phyloP scores from a whole-genome alignment of 78 protist genomes.

The Parvularia atlantis region DNA sequence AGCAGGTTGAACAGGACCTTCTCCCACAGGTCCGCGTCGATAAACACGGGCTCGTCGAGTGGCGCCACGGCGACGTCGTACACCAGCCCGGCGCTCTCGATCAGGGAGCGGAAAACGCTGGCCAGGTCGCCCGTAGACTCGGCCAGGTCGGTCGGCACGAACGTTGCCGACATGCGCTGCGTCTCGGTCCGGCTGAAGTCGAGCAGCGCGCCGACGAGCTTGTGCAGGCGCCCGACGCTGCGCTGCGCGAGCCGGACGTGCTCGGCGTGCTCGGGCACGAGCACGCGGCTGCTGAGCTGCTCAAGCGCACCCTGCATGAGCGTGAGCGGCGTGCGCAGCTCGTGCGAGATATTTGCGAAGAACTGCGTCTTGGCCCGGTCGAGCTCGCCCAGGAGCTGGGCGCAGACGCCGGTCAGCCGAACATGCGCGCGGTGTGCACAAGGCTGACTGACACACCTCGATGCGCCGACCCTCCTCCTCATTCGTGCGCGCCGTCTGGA shows the following conservation, averaged over 20 bases:
- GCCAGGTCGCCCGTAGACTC: neutral
- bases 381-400: too few relatives aligned
- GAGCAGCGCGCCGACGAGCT: conserved; percentile 38
- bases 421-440: too few relatives aligned
- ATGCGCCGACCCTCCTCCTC: too few relatives aligned
- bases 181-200: conserved; percentile 46
- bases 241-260: conserved; percentile 30
- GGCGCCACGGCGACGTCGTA: neutral
- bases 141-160: conserved; percentile 24
- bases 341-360: too few relatives aligned
- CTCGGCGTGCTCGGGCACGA: too few relatives aligned
- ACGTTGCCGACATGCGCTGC: conserved; percentile 33
- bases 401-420: too few relatives aligned
- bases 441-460: too few relatives aligned
- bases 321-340: too few relatives aligned
- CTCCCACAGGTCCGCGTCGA: conserved; percentile 11
- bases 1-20: conserved; percentile 1
- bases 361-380: too few relatives aligned
- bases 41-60: neutral
- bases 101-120: neutral
- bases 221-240: conserved; percentile 30
- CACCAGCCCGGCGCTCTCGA: neutral
- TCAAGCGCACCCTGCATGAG: too few relatives aligned
- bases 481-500: too few relatives aligned
- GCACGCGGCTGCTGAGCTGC: too few relatives aligned